Evolutionary conservation across 257 asterid genomes (phyloP).

Genomic region (Solanum bulbocastanum): DNA sequence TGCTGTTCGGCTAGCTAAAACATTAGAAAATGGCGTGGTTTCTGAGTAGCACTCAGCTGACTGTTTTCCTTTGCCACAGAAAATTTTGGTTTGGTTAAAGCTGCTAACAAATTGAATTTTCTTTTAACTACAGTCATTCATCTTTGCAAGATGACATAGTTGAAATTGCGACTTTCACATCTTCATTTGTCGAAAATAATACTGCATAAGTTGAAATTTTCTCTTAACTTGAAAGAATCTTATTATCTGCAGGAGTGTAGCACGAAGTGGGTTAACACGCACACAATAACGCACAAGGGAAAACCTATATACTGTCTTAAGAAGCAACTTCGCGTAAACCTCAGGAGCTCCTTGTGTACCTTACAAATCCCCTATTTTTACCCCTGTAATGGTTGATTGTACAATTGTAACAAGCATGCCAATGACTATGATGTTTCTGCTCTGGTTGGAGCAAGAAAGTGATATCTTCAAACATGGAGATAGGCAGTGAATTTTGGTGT

Average conservation of each 20-base stretch:
- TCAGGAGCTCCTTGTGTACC: conserved; percentile 22
- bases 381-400: conserved; percentile 37
- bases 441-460: conserved; percentile 33
- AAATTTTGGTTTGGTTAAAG: not conserved
- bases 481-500: conserved; percentile 24
- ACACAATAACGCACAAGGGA: conserved; percentile 43
- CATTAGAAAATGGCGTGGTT: not conserved
- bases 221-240: not conserved
- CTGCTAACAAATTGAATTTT: not conserved
- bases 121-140: not conserved
- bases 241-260: conserved; percentile 43
- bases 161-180: not conserved
- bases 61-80: not conserved
- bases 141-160: not conserved
- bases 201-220: not conserved
- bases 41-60: not conserved
- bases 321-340: conserved; percentile 17
- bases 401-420: conserved; percentile 63
- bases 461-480: not conserved
- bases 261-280: conserved; percentile 69
- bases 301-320: conserved; percentile 2
- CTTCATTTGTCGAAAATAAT: not conserved
- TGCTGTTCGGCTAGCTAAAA: not conserved
- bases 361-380: conserved; percentile 18
- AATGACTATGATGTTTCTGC: conserved; percentile 18